Evolutionary conservation across 2,329 filamentous ascomycete species (phyloP).

Genomic region (Leptographium radiaticola): DNA sequence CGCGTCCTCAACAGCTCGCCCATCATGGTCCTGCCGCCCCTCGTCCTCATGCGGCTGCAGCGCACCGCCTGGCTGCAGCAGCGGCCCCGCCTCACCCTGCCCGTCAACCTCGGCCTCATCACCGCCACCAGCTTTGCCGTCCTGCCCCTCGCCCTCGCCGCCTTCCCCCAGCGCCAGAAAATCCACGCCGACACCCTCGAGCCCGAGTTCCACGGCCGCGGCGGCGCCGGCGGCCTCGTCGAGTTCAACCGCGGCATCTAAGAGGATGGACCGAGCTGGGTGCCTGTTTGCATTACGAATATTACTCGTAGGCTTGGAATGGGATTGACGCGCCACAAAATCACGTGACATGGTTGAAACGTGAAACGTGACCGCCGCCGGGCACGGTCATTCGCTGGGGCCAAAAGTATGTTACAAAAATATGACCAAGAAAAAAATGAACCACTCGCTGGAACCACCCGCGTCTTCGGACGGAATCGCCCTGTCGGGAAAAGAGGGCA

Average conservation of each 20-base stretch:
- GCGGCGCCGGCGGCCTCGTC: slow-evolving; percentile 70
- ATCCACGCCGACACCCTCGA: slow-evolving; percentile 67
- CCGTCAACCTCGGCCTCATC: slow-evolving; percentile 79
- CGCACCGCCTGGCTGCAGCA: slow-evolving; percentile 67
- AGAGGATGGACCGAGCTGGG: neutral
- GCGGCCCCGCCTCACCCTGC: slow-evolving; percentile 63
- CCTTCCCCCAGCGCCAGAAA: slow-evolving; percentile 83
- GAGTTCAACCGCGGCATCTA: slow-evolving; percentile 93
- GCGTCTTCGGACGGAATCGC: too few species aligned
- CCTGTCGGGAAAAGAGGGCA: too few species aligned
- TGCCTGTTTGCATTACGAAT: too few species aligned
- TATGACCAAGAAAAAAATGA: too few species aligned
- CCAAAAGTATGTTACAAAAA: too few species aligned
- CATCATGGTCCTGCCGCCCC: slow-evolving; percentile 90
- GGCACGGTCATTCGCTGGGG: too few species aligned
- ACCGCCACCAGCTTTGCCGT: slow-evolving; percentile 78
- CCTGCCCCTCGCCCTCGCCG: slow-evolving; percentile 75
- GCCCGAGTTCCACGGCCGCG: slow-evolving; percentile 71
- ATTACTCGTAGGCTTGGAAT: too few species aligned
- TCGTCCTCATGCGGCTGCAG: slow-evolving; percentile 77
- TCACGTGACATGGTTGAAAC: too few species aligned
- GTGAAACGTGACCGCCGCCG: too few species aligned
- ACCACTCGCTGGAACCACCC: too few species aligned
- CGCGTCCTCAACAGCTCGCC: slow-evolving; percentile 88
- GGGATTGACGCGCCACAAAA: too few species aligned